Evolutionary conservation across 2,329 filamentous ascomycete genomes (phyloP).

Genomic region (Aspergillus cejpii): DNA sequence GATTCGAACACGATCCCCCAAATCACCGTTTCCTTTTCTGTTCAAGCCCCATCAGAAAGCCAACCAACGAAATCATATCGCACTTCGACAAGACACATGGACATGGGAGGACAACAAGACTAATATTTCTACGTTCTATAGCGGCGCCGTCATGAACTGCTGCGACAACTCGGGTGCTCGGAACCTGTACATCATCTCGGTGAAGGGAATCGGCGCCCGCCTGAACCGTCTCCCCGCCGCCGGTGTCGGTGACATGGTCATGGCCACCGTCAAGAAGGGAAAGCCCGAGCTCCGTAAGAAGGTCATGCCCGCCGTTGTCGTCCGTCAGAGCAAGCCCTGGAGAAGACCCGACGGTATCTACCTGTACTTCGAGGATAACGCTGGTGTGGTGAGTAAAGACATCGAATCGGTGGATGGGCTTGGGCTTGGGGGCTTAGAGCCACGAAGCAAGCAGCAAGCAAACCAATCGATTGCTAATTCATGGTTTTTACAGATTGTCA

Average conservation of each 20-base stretch:
- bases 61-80: not conserved
- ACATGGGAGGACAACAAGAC: slow-evolving; percentile 14
- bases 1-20: slow-evolving; percentile 6
- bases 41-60: slow-evolving; percentile 7
- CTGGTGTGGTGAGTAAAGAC: slow-evolving; percentile 74
- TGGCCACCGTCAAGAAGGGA: slow-evolving; percentile 99
- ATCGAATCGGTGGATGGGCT: not conserved
- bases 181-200: slow-evolving; percentile 99
- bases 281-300: slow-evolving; percentile 99
- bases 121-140: slow-evolving; percentile 38
- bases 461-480: slow-evolving; percentile 2
- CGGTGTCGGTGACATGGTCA: slow-evolving; percentile 99
- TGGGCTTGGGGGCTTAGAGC: too few relatives aligned
- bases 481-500: slow-evolving; percentile 68
- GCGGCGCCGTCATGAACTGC: slow-evolving; percentile 99
- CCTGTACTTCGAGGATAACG: slow-evolving; percentile 99
- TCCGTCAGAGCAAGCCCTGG: slow-evolving; percentile 99
- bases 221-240: slow-evolving; percentile 95
- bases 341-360: slow-evolving; percentile 96
- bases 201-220: slow-evolving; percentile 96
- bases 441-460: too few relatives aligned
- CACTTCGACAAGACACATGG: too few relatives aligned
- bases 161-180: slow-evolving; percentile 98
- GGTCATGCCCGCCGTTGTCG: slow-evolving; percentile 99
- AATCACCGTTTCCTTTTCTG: slow-evolving; percentile 8